Percentiles rank a stretch among this genome's conserved stretches.
These are phyloP conservation scores for Magnolia officinalis DNA, from an alignment of 164 flowering plant genomes.

Conservation along the genomic window DNA sequence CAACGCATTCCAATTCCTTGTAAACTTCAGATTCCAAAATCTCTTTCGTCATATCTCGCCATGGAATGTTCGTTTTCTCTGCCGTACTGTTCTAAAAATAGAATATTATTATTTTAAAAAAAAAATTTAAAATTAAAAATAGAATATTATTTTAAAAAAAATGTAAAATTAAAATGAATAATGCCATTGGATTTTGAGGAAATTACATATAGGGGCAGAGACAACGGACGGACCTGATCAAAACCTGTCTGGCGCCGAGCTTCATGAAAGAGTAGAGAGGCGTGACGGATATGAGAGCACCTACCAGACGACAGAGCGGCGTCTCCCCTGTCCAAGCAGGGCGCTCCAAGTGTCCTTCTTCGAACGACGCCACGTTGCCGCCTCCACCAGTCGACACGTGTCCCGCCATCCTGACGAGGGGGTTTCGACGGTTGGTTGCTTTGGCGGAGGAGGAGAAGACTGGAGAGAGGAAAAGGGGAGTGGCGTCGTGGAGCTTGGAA, in stretches of 20 bases:
- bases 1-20: conserved; percentile 48
- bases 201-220: neutral
- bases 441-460: neutral
- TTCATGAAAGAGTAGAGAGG: conserved; percentile 56
- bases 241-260: conserved; percentile 63
- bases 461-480: neutral
- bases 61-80: conserved; percentile 64
- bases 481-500: neutral
- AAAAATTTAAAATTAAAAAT: too few relatives aligned
- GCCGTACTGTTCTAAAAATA: conserved; percentile 50
- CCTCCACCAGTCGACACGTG: neutral
- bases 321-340: conserved; percentile 65
- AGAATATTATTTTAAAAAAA: too few relatives aligned
- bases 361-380: conserved; percentile 11
- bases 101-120: too few relatives aligned
- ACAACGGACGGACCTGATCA: conserved; percentile 39
- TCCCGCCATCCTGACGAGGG: neutral
- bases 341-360: conserved; percentile 51
- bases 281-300: conserved; percentile 53
- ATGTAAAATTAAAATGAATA: too few relatives aligned
- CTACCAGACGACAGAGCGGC: conserved; percentile 56
- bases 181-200: neutral
- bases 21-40: conserved; percentile 67
- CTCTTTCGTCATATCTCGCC: conserved; percentile 62
- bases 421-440: neutral